A percentile compares a stretch with the other conserved stretches of the same genome.
Evolutionary conservation across 192 early-diverging fungal genomes (phyloP).

Genomic region (Coemansia aciculifera): DNA sequence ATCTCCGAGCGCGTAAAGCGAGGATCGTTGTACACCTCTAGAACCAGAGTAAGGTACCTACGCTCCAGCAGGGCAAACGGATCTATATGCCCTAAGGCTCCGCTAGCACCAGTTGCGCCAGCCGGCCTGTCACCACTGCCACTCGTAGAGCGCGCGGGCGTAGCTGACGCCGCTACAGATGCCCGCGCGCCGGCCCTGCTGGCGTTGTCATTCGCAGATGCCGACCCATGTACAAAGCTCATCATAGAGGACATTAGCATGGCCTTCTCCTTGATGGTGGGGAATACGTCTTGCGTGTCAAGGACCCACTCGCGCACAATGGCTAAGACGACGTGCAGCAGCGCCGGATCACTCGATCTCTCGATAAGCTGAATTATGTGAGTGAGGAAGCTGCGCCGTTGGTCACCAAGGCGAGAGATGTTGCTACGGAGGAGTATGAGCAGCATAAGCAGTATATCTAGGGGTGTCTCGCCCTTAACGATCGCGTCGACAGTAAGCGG

Average conservation of each 20-base stretch:
- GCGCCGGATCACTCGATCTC: constrained; percentile 70
- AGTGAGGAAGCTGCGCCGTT: constrained; percentile 81
- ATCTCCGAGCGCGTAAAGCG: constrained; percentile 85
- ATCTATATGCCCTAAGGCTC: constrained; percentile 4
- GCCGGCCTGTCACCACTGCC: background rate
- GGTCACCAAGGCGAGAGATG: constrained; percentile 77
- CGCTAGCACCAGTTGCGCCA: background rate
- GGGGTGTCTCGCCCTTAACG: constrained; percentile 42
- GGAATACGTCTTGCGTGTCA: constrained; percentile 80
- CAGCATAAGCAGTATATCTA: constrained; percentile 47
- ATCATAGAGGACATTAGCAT: constrained; percentile 92
- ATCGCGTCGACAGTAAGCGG: constrained; percentile 35
- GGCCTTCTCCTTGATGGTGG: constrained; percentile 96
- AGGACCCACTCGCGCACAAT: constrained; percentile 89
- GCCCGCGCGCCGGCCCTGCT: constrained; percentile 41
- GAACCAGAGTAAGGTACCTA: constrained; percentile 87
- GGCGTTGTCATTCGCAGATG: constrained; percentile 55
- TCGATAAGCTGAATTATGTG: constrained; percentile 83
- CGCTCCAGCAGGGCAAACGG: constrained; percentile 64
- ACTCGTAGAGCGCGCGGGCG: background rate
- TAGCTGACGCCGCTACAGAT: constrained; percentile 8
- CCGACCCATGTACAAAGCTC: constrained; percentile 71
- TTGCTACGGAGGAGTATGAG: constrained; percentile 59
- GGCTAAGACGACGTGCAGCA: constrained; percentile 74
- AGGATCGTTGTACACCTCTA: constrained; percentile 83